Conservation (phyloP, 306 rosid species). For the Rosa multiflora region DNA sequence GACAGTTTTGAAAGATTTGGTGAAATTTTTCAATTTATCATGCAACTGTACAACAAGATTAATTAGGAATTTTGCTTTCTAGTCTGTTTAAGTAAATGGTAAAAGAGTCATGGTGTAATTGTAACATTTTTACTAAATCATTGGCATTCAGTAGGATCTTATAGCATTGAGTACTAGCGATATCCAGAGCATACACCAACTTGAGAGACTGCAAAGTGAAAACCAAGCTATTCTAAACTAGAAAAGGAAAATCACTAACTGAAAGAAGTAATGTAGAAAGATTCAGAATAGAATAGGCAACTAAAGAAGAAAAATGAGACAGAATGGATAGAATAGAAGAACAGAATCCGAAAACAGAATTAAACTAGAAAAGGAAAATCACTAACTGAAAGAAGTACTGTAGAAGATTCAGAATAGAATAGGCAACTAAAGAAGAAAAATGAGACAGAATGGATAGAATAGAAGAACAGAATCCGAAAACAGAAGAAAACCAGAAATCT, state of each 20-base stretch:
- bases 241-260: neutral
- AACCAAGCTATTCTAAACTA: neutral
- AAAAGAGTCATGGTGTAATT: slow-evolving; percentile 1
- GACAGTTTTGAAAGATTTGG: neutral
- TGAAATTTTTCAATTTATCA: neutral
- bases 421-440: no score
- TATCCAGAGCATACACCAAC: neutral
- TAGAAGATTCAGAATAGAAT: no score
- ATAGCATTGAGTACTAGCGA: neutral
- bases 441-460: no score
- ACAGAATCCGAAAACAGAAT: neutral
- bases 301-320: neutral
- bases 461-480: neutral
- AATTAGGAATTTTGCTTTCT: neutral
- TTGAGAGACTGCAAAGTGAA: neutral
- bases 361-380: neutral
- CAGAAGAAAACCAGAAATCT: neutral
- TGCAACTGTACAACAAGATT: neutral
- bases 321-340: neutral
- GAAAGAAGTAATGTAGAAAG: neutral
- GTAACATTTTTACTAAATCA: neutral
- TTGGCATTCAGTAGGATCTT: neutral
- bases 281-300: neutral
- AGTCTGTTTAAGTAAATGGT: neutral
- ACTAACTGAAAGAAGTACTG: no score